Percentiles rank a stretch among this genome's conserved stretches.
phyloP scores from a whole-genome alignment of 108 stramenopile species.

The Fragilariopsis cylindrus region DNA sequence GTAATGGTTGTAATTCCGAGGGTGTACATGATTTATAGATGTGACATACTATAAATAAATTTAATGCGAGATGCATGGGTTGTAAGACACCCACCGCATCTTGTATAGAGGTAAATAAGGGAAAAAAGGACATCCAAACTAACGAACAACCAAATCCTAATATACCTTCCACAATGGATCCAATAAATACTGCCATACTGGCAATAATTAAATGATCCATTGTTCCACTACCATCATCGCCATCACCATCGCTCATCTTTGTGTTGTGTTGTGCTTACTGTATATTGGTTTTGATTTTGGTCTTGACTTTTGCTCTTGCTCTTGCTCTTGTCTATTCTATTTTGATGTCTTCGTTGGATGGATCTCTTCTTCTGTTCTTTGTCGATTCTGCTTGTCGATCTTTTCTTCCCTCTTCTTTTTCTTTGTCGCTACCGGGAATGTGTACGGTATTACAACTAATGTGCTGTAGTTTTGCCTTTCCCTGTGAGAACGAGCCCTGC shows the following conservation, averaged over 20 bases:
- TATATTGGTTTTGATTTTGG: background rate
- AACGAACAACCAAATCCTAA: slow-evolving; percentile 17
- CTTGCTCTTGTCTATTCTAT: too few relatives aligned
- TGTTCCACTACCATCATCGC: background rate
- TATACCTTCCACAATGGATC: slow-evolving; percentile 4
- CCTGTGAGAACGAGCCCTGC: too few relatives aligned
- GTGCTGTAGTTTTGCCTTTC: too few relatives aligned
- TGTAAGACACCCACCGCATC: slow-evolving; percentile 18
- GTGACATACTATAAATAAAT: background rate
- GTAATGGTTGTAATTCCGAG: background rate
- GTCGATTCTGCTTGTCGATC: too few relatives aligned
- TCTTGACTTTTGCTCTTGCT: too few relatives aligned
- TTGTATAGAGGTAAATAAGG: slow-evolving; percentile 10
- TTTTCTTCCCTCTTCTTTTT: too few relatives aligned
- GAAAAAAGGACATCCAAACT: slow-evolving; percentile 25
- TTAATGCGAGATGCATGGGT: slow-evolving; percentile 10
- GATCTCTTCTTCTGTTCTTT: too few relatives aligned
- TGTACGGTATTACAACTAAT: too few relatives aligned
- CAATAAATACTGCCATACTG: slow-evolving; percentile 1
- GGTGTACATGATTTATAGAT: background rate
- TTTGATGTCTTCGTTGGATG: too few relatives aligned
- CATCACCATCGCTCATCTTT: background rate
- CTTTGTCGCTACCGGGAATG: too few relatives aligned
- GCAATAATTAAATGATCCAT: slow-evolving; percentile 14
- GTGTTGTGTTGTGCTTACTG: background rate